Conservation (phyloP, 768 basidiomycete species). For the Panellus pusillus region DNA sequence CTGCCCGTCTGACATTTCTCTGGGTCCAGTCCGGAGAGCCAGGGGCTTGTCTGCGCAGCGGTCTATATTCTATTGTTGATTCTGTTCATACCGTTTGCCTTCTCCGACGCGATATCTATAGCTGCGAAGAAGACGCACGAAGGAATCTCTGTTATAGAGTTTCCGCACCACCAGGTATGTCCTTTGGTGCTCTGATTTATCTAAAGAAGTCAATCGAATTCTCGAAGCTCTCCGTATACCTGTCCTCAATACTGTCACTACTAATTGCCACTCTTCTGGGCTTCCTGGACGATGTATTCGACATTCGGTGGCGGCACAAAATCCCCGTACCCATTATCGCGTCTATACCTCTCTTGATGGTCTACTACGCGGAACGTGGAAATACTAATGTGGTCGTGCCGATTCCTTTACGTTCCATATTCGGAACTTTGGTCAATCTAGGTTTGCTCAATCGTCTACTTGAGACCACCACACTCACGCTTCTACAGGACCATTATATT, state of each 20-base stretch:
- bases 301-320: constrained; percentile 98
- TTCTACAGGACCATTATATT: constrained; percentile 83
- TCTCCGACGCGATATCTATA: constrained; percentile 66
- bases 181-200: not conserved
- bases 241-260: constrained; percentile 90
- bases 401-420: constrained; percentile 67
- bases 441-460: constrained; percentile 49
- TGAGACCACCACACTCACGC: not conserved
- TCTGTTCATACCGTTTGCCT: constrained; percentile 94
- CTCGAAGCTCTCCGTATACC: constrained; percentile 84
- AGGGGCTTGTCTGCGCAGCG: constrained; percentile 87
- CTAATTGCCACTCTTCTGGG: constrained; percentile 92
- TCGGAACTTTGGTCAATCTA: constrained; percentile 82
- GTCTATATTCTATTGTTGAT: constrained; percentile 86
- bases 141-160: constrained; percentile 65
- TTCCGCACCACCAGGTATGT: constrained; percentile 76
- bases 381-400: constrained; percentile 94
- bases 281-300: constrained; percentile 96
- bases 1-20: constrained; percentile 2
- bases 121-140: constrained; percentile 47
- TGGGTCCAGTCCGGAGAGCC: constrained; percentile 82
- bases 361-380: constrained; percentile 93
- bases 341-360: constrained; percentile 90
- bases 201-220: not conserved
- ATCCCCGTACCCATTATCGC: constrained; percentile 96